Conservation (phyloP, 306 rosid species). For the Heteromeles arbutifolia region DNA sequence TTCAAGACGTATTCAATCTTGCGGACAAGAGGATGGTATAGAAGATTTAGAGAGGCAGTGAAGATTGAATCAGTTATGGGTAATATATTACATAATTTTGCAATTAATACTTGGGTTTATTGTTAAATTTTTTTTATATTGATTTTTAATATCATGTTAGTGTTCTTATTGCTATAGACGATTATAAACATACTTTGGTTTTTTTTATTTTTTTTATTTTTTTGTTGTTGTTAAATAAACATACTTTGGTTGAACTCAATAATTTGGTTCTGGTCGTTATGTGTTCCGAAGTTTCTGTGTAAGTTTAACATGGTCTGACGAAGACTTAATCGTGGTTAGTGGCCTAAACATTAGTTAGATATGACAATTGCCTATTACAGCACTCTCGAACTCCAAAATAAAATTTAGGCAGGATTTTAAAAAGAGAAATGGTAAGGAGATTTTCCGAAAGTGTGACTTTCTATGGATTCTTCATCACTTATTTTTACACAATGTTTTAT, state of each 20-base stretch:
- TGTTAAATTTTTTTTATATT: background rate
- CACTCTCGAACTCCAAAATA: background rate
- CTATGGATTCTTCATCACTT: fast-evolving
- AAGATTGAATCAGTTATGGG: background rate
- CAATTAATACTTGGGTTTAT: background rate
- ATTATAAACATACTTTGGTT: background rate
- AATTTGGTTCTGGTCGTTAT: background rate
- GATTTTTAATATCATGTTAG: background rate
- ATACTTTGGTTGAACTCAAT: background rate
- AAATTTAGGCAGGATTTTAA: too few species aligned
- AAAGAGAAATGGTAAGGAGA: too few species aligned
- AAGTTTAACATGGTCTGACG: background rate
- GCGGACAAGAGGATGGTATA: slow-evolving; percentile 5
- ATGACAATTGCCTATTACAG: background rate
- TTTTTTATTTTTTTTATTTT: too few species aligned
- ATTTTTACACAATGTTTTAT: too few species aligned
- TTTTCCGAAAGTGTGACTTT: too few species aligned
- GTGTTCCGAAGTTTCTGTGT: background rate
- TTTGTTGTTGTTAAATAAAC: background rate
- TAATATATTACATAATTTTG: background rate
- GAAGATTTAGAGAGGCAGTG: slow-evolving; percentile 56
- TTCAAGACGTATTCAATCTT: slow-evolving; percentile 30
- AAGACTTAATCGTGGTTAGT: background rate
- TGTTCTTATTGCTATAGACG: background rate
- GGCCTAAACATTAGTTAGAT: background rate